These are phyloP conservation scores for Alternaria gaisen DNA, from an alignment of 2,329 filamentous ascomycete species.

Conservation along the genomic window DNA sequence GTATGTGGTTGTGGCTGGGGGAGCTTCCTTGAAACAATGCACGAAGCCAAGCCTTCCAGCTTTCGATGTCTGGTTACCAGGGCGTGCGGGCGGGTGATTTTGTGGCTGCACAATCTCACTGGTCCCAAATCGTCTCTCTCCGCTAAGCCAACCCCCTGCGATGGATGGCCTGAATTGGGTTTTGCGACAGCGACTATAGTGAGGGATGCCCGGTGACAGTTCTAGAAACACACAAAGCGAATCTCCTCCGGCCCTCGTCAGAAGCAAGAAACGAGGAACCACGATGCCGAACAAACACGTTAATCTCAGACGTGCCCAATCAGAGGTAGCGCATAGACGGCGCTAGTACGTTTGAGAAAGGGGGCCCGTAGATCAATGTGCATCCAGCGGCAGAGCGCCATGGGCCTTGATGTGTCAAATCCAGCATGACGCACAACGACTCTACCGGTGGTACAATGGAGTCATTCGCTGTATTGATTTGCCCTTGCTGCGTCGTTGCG, in stretches of 20 bases:
- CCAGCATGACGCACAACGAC: slow-evolving; percentile 16
- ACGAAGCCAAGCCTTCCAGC: slow-evolving; percentile 23
- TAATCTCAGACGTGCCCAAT: slow-evolving; percentile 29
- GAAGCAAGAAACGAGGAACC: slow-evolving; percentile 19
- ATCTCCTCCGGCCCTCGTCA: slow-evolving; percentile 9
- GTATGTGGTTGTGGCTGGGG: slow-evolving; percentile 29
- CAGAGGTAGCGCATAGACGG: not conserved
- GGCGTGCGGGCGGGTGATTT: slow-evolving; percentile 10
- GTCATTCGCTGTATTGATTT: not conserved
- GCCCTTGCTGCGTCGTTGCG: not conserved
- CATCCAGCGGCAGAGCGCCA: slow-evolving; percentile 21
- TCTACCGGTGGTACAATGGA: not conserved
- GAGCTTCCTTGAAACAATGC: slow-evolving; percentile 27
- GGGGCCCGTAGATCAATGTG: slow-evolving; percentile 18
- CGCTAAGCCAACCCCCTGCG: slow-evolving; percentile 10
- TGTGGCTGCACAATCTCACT: slow-evolving; percentile 16
- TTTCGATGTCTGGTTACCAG: slow-evolving; percentile 22
- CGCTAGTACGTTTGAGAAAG: slow-evolving; percentile 23
- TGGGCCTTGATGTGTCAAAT: slow-evolving; percentile 19
- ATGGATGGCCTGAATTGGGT: not conserved
- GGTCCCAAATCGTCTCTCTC: slow-evolving; percentile 2
- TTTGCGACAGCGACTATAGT: slow-evolving; percentile 1
- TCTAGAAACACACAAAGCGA: slow-evolving; percentile 1
- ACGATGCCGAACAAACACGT: slow-evolving; percentile 21
- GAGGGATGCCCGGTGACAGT: slow-evolving; percentile 11